Conservation (phyloP, 345 rosid genomes). For the Euphorbia peplus region DNA sequence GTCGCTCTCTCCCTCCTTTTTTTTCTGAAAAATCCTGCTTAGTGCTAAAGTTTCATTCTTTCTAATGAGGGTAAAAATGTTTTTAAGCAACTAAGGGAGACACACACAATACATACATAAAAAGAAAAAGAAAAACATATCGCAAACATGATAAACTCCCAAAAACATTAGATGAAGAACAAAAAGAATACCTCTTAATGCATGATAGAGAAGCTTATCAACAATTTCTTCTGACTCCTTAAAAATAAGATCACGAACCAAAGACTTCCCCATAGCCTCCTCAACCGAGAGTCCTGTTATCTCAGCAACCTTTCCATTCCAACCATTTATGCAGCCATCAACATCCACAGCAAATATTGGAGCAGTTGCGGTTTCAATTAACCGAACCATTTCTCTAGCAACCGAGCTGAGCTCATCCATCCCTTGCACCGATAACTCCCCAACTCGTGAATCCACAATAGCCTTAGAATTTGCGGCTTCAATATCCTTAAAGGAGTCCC, state of each 20-base stretch:
- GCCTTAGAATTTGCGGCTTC: constrained; percentile 76
- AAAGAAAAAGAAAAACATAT: neutral
- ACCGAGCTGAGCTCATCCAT: constrained; percentile 89
- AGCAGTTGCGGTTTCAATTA: constrained; percentile 94
- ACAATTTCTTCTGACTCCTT: constrained; percentile 74
- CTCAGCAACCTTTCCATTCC: constrained; percentile 94
- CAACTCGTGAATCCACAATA: constrained; percentile 43
- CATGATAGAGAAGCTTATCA: constrained; percentile 64
- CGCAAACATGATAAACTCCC: neutral
- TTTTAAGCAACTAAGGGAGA: constrained; percentile 13
- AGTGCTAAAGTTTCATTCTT: constrained; percentile 2
- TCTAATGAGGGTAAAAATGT: neutral
- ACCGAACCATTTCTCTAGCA: constrained; percentile 99
- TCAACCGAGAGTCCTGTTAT: constrained; percentile 85
- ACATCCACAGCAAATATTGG: constrained; percentile 96
- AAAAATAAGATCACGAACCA: constrained; percentile 73
- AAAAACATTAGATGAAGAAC: constrained; percentile 10
- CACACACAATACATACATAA: no score
- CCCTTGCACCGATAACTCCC: constrained; percentile 67
- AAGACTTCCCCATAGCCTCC: constrained; percentile 93
- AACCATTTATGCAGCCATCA: constrained; percentile 80
- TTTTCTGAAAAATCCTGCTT: neutral
- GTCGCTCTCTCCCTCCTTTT: neutral
- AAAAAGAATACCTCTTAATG: constrained; percentile 66
- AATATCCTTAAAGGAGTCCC: constrained; percentile 80